These are phyloP conservation scores for Parietichytrium sp. DNA, from an alignment of 108 stramenopile genomes.

Conservation along the genomic window DNA sequence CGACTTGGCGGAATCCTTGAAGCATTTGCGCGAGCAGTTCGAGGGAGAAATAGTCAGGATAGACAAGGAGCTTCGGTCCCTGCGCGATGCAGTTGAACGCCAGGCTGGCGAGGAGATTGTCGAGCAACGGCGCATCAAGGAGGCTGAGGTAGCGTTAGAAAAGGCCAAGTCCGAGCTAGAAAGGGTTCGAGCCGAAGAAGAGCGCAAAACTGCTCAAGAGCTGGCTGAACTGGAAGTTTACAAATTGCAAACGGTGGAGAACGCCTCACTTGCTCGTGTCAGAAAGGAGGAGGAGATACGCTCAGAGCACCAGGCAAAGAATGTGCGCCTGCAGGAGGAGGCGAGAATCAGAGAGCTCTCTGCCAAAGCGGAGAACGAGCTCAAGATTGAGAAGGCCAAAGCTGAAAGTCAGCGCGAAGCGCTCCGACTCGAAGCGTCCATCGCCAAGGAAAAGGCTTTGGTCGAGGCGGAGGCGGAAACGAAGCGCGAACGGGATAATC, in stretches of 20 bases:
- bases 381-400: background rate
- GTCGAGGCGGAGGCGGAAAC: conserved; percentile 93
- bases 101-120: background rate
- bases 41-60: too few species aligned
- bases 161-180: conserved; percentile 67
- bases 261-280: conserved; percentile 25
- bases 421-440: background rate
- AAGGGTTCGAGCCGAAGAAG: conserved; percentile 86
- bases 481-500: conserved; percentile 89
- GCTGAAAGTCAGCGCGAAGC: background rate
- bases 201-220: conserved; percentile 60
- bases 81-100: background rate
- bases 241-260: background rate
- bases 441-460: conserved; percentile 77
- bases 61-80: too few species aligned
- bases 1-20: too few species aligned
- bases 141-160: background rate
- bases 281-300: background rate
- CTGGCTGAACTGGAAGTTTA: background rate
- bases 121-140: background rate
- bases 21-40: too few species aligned
- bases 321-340: background rate
- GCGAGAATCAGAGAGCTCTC: background rate
- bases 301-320: background rate
- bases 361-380: background rate